Evolutionary conservation across 2,329 filamentous ascomycete genomes (phyloP).

Genomic region (Sclerotinia minor): DNA sequence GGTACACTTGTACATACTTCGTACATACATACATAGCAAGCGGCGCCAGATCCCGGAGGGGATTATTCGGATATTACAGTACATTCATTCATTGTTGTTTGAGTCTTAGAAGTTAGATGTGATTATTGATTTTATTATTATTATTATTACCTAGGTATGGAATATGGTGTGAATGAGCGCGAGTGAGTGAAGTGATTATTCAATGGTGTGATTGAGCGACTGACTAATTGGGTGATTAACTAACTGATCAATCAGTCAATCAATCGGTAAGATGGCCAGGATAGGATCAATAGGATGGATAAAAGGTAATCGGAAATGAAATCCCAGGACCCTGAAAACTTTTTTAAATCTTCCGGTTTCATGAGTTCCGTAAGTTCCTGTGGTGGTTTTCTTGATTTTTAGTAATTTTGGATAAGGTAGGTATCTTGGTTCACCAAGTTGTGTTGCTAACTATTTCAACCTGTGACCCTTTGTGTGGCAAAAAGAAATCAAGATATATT

Average conservation of each 20-base stretch:
- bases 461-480: neutral
- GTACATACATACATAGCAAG: neutral
- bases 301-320: neutral
- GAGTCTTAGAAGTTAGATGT: neutral
- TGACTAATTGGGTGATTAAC: neutral
- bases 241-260: neutral
- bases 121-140: neutral
- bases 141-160: neutral
- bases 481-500: neutral
- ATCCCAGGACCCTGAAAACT: conserved; percentile 1
- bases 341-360: neutral
- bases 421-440: neutral
- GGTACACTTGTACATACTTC: no score
- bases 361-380: neutral
- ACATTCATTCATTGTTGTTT: neutral
- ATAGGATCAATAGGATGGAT: neutral
- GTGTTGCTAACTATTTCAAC: neutral
- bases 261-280: no score
- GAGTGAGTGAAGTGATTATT: neutral
- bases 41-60: conserved; percentile 3
- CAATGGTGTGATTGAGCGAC: neutral
- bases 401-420: no score
- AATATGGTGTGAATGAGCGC: no score
- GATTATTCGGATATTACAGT: conserved; percentile 13
- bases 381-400: conserved; percentile 12